Evolutionary conservation across 495 filamentous ascomycete genomes (phyloP).

Genomic region (Podospora australis): DNA sequence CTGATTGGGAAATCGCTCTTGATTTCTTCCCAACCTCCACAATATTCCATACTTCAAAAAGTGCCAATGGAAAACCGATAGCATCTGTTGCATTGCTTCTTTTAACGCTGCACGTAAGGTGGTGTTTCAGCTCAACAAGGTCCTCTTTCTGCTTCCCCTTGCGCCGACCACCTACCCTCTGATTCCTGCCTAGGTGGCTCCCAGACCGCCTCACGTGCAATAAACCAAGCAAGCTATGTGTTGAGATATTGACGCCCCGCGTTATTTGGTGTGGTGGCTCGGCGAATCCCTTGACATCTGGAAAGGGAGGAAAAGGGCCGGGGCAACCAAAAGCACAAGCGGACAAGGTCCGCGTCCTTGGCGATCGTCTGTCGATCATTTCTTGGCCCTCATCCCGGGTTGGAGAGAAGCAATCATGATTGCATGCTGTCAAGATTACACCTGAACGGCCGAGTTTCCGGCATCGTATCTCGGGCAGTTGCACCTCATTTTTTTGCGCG

Average conservation of each 20-base stretch:
- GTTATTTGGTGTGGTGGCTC: not conserved
- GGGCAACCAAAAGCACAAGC: not conserved
- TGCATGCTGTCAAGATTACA: too few species aligned
- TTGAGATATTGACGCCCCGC: not conserved
- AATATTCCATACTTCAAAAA: too few species aligned
- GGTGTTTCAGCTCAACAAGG: not conserved
- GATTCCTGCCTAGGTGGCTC: not conserved
- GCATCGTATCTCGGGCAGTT: not conserved
- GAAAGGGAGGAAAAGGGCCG: not conserved
- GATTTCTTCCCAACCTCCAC: too few species aligned
- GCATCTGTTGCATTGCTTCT: not conserved
- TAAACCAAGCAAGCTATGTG: too few species aligned
- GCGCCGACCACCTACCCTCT: too few species aligned
- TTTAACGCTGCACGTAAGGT: not conserved
- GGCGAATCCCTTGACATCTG: not conserved
- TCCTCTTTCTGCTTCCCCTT: too few species aligned
- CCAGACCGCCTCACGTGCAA: slow-evolving; percentile 1
- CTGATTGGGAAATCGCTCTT: too few species aligned
- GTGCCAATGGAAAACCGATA: too few species aligned
- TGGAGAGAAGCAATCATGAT: too few species aligned
- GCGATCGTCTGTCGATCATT: slow-evolving; percentile 7
- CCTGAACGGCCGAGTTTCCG: too few species aligned
- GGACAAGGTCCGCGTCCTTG: not conserved
- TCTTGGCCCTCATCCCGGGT: too few species aligned
- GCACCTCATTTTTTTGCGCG: not conserved